Conservation (phyloP, 768 basidiomycete species). For the Agrocybe praecox region DNA sequence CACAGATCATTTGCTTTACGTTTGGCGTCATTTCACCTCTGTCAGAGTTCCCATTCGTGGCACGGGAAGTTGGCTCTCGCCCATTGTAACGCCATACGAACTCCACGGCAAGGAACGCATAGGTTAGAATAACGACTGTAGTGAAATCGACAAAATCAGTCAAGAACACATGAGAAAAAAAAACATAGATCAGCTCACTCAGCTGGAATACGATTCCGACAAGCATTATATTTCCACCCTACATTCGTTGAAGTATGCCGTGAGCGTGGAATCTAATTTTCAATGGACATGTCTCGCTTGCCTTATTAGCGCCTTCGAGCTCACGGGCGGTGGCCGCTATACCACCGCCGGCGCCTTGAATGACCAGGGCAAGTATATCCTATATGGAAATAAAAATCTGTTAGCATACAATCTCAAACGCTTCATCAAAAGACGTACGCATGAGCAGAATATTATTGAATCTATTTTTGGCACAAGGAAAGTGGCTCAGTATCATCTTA, state of each 20-base stretch:
- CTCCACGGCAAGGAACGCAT: constrained; percentile 39
- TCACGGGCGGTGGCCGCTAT: constrained; percentile 38
- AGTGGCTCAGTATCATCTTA: background rate
- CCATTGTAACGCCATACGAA: constrained; percentile 43
- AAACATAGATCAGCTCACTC: constrained; percentile 11
- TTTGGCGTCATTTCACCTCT: constrained; percentile 7
- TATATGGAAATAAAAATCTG: constrained; percentile 10
- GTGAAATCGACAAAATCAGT: background rate
- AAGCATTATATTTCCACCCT: constrained; percentile 55
- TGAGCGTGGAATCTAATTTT: background rate
- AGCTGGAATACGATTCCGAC: constrained; percentile 54
- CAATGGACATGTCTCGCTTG: background rate
- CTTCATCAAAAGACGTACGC: background rate
- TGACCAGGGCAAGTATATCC: constrained; percentile 55
- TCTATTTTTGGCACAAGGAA: background rate
- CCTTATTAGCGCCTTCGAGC: background rate
- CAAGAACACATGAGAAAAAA: background rate
- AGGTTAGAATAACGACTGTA: constrained; percentile 44
- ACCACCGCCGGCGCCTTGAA: constrained; percentile 67
- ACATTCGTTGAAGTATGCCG: background rate
- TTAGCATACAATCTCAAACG: constrained; percentile 5
- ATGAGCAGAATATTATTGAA: background rate
- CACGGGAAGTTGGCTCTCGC: constrained; percentile 12
- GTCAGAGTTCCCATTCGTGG: background rate
- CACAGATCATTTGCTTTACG: constrained; percentile 11